A percentile compares a stretch with the other conserved stretches of the same genome.
These are phyloP conservation scores for Pleurotus ostreatus DNA, from an alignment of 768 basidiomycete genomes.

Conservation along the genomic window DNA sequence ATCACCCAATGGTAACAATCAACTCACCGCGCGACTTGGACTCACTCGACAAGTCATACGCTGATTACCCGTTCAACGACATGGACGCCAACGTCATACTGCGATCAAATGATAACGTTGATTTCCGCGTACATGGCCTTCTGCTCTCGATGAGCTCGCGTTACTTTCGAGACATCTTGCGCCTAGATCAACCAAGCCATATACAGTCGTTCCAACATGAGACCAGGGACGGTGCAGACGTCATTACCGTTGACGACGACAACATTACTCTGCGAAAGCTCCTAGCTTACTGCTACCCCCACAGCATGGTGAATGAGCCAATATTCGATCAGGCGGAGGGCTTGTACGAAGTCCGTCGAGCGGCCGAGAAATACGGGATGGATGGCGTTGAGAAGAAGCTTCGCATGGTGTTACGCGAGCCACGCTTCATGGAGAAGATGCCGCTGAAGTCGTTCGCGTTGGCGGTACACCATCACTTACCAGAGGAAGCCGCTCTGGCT, in stretches of 20 bases:
- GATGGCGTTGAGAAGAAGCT: conserved; percentile 33
- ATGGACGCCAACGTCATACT: conserved; percentile 49
- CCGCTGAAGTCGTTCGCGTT: conserved; percentile 40
- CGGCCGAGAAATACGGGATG: conserved; percentile 51
- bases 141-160: conserved; percentile 53
- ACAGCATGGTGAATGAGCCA: conserved; percentile 27
- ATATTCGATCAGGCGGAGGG: conserved; percentile 33
- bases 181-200: conserved; percentile 30
- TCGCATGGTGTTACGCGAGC: conserved; percentile 23
- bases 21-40: too few species aligned
- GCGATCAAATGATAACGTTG: conserved; percentile 46
- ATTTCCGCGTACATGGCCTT: conserved; percentile 51
- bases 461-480: conserved; percentile 35
- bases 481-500: conserved; percentile 26
- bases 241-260: conserved; percentile 46
- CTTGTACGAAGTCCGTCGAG: conserved; percentile 37
- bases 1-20: too few species aligned
- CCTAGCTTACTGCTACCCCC: conserved; percentile 45
- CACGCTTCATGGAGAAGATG: conserved; percentile 31
- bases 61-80: conserved; percentile 41
- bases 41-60: neutral
- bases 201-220: conserved; percentile 29
- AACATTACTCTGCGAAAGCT: conserved; percentile 34
- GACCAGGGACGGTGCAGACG: conserved; percentile 28
- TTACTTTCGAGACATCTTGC: conserved; percentile 54